Evolutionary conservation across 176 grass and related monocot genomes (phyloP), one percentile per base, ranked within the genome.

Genomic region (Oryza meridionalis): DNA sequence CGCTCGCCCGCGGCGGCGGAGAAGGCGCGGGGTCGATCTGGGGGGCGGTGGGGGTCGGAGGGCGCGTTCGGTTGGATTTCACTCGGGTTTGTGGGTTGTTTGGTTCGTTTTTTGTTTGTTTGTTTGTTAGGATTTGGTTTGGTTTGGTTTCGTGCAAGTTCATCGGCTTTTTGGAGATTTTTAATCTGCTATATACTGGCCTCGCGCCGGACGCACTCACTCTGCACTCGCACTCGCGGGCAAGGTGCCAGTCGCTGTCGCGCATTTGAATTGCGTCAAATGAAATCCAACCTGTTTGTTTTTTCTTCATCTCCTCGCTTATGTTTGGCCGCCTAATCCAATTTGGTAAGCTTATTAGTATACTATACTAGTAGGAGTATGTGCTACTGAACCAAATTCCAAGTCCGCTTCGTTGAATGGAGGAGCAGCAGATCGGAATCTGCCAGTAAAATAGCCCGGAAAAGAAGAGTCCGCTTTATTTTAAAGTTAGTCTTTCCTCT

Each of bases 261-360:
- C 64, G 14, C 61, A 19, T 82, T 66, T 70, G 67, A 59, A n/a
- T 22, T 21, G 55, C 33, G 78, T 81, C 82, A 77, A 82, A 8
- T 8, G 6, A 40, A 40, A 59, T 44, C 33, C 0, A 82, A 68
- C 50, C 4, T 27, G 26, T 27, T 31, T 31, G 2, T 7, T 58
- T n/a, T n/a, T 2, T 45, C 6, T 46, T 59, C 1, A 31, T 26
- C 9, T 61, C 43, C 15, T 19, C 3, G 12, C 27, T 16, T 75
- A 22, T 90, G 88, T 75, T 73, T 27, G 63, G 62, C 74, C 15
- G 68, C 84, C 88, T 90, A 90, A 86, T 86, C 74, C 84, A 74
- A 63, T 42, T 49, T 16, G 29, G 19, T 15, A 44, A 83, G 69
- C 38, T 64, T 62, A 62, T 4, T 62, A 8, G 26, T 27, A 31